phyloP scores from a whole-genome alignment of 352 stramenopile species.

The Lagenidium giganteum region DNA sequence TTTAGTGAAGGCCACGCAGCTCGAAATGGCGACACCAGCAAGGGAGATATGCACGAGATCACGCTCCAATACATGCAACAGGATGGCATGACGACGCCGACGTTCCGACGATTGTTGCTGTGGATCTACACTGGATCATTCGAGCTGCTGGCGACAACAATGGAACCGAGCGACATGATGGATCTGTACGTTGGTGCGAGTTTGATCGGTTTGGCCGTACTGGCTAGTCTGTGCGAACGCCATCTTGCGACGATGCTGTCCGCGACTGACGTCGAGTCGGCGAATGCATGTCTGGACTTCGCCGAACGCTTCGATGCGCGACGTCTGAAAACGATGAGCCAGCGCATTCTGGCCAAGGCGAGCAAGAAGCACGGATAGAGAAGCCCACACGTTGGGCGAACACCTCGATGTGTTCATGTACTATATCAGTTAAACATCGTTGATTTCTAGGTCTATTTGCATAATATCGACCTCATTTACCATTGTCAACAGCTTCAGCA shows the following conservation, averaged over 20 bases:
- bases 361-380: too few species aligned
- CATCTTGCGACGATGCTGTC: slow-evolving; percentile 47
- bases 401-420: too few species aligned
- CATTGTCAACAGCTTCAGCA: too few species aligned
- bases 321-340: slow-evolving; percentile 39
- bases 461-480: too few species aligned
- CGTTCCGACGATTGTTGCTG: slow-evolving; percentile 52
- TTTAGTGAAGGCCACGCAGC: slow-evolving; percentile 57
- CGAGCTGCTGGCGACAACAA: slow-evolving; percentile 21
- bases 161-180: slow-evolving; percentile 63
- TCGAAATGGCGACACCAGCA: background rate
- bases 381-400: too few species aligned
- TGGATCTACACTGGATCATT: slow-evolving; percentile 78
- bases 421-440: too few species aligned
- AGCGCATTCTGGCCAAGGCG: slow-evolving; percentile 14
- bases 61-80: slow-evolving; percentile 66
- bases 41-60: slow-evolving; percentile 35
- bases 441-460: too few species aligned
- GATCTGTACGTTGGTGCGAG: slow-evolving; percentile 65
- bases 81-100: slow-evolving; percentile 57
- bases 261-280: slow-evolving; percentile 38
- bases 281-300: slow-evolving; percentile 59
- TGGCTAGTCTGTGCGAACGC: slow-evolving; percentile 58
- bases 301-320: slow-evolving; percentile 51
- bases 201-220: slow-evolving; percentile 41